These are phyloP conservation scores for Phytophthora parvispora DNA, from an alignment of 352 stramenopile species.

Conservation along the genomic window DNA sequence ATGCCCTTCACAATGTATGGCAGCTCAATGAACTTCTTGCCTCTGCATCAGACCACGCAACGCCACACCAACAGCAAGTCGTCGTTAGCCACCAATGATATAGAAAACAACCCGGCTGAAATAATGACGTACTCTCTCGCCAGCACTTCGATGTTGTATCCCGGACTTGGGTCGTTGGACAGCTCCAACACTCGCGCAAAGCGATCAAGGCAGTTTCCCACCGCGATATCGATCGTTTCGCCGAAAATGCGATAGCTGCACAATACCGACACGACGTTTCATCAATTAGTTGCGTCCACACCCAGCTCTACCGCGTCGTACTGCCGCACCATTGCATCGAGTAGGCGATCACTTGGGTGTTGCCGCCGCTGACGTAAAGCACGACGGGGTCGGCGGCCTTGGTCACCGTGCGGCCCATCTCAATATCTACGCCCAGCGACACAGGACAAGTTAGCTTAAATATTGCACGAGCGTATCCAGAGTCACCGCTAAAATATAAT, in stretches of 20 bases:
- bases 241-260: slow-evolving; percentile 99
- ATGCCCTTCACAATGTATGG: slow-evolving; percentile 99
- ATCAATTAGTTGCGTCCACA: neutral
- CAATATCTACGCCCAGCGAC: slow-evolving; percentile 92
- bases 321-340: slow-evolving; percentile 80
- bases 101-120: neutral
- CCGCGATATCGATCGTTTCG: slow-evolving; percentile 99
- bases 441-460: neutral
- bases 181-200: slow-evolving; percentile 97
- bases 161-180: slow-evolving; percentile 98
- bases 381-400: slow-evolving; percentile 97
- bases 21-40: slow-evolving; percentile 95
- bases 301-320: neutral
- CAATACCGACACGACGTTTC: neutral
- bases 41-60: slow-evolving; percentile 42
- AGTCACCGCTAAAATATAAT: slow-evolving; percentile 3
- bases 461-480: neutral
- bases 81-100: neutral
- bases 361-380: slow-evolving; percentile 99
- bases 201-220: slow-evolving; percentile 99
- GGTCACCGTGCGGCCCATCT: slow-evolving; percentile 99
- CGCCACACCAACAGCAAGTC: neutral
- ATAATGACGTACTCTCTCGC: slow-evolving; percentile 88
- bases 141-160: slow-evolving; percentile 99
- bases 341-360: slow-evolving; percentile 98